Evolutionary conservation across 768 basidiomycete species (phyloP), one percentile per base, ranked within the genome.

Genomic region (Phanerochaete sordida): DNA sequence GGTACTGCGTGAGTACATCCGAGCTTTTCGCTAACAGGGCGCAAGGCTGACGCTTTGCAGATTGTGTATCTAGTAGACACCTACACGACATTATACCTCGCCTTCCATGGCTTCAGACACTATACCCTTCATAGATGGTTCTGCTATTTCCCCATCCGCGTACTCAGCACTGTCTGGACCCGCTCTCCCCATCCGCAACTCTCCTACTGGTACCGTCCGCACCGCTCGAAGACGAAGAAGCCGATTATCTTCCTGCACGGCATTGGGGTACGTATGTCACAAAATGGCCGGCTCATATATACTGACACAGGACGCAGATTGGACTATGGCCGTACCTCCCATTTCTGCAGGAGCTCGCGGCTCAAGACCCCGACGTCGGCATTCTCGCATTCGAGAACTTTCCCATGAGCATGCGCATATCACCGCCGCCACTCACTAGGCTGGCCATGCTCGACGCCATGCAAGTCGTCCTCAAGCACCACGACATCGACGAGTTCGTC

Each of bases 201-300:
- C 11, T 73, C 76, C 0, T 83, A 79, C 64, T 82, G 81, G 81
- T 76, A 79, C 60, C 73, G 77, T 2, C 78, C 80, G 35, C 85
- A 87, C 59, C 74, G 70, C 33, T 80, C 83, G 3, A 56, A 52
- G 9, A 73, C 73, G 1, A 82, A 80, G 61, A 71, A 74, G 9
- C 84, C 86, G 0, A 70, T 89, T 11, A 68, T 88, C n/a, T 86
- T 88, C 65, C 64, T 89, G 1, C 87, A 89, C 57, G 87, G 87
- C 11, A 82, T 88, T n/a, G 87, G 87, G 11, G 84, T 86, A 70
- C 2, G 79, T 64, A 4, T 16, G 43, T 59, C 15, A 37, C 15
- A 31, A 8, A 43, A 26, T 31, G 35, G 57, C n/a, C n/a, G n/a
- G n/a, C n/a, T n/a, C 33, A n/a, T 31, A 16, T 24, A 21, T 11